Evolutionary conservation across 257 asterid species (phyloP), one percentile per base, ranked within the genome.

Genomic region (Przewalskia tangutica): DNA sequence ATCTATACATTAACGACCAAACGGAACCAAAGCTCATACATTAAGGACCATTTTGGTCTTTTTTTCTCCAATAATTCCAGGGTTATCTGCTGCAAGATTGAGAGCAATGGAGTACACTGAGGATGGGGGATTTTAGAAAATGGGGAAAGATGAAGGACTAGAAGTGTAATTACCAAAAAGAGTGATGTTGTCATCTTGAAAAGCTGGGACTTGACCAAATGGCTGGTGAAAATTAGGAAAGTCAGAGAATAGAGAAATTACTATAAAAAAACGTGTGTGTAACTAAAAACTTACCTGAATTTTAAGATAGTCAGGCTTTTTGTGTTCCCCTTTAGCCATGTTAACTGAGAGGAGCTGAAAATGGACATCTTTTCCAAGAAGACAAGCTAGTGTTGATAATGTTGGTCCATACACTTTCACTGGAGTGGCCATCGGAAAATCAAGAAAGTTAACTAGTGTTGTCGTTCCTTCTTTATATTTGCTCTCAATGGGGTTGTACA

Each of bases 131-230:
- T 12, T 27, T 34, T 8, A 32, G 20, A 23, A 59, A 10, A 18
- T 67, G 17, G 20, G 50, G 3, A 59, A 16, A n/a, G 16, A 46
- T 13, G 8, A 54, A 82, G 17, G 54, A 36, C 2, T 0, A n/a
- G 0, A 50, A 7, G 27, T 32, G 1, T 38, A 46, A 16, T 85
- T 90, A 93, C 98, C 97, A 48, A 91, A 93, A 64, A 93, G 90
- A 56, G 91, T 87, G 73, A 93, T 87, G 85, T 84, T 87, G 12
- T 91, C 97, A 82, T 93, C 98, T 81, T 94, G 89, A 84, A 85
- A 93, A n/a, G 93, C 97, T 2, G 97, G 97, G 36, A 94, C 97
- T 93, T 93, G 97, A 63, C 97, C 97, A 83, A 94, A 94, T 54
- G 98, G 97, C 97, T 93, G 93, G 64, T 65, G 42, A 80, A 10